Base-by-base conservation (phyloP, 1,284 basidiomycete genomes). In the Ceratorhiza oryzae-sativae region DNA sequence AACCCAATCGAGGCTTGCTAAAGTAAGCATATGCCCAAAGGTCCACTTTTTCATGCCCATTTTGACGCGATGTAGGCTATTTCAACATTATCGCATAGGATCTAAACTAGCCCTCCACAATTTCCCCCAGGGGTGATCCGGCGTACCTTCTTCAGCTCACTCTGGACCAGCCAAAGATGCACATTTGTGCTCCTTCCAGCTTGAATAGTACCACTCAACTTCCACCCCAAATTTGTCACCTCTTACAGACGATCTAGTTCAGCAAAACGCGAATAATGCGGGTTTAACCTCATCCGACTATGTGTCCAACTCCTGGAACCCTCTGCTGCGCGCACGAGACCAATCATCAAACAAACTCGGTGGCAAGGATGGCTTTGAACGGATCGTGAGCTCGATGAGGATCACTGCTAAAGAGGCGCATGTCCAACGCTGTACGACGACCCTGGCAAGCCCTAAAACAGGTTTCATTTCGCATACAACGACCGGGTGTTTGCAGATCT, bases 331-430 rank as follows among this genome's bases (percentile, higher is more conserved):
- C 20, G 90, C n/a, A 3, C 82, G 89, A 62, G 80, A 84, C 49
- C 81, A 77, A 6, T 91, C 90, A 72, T 39, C 76, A 9, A 9
- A 8, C 3, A 76, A 78, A n/a, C 80, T 91, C 25, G 55, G 55
- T 34, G 34, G 55, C 12, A 36, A 84, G 0, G 82, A 84, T 73
- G 89, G 86, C 2, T 92, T 91, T 75, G 89, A 92, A 77, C 79
- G 89, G 90, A 82, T 87, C 4, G 78, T 85, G 59, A 82, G 81
- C 53, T 78, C 84, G 5, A 81, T 90, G 81, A 87, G 83, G 53
- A 88, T 91, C 75, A 87, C 87, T 77, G 87, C 89, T 1, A 80
- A 82, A 0, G 88, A 91, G 76, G 89, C 89, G 6, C 90, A 91
- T 75, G 82, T 83, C 4, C 90, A 88, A 0, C 87, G 90, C 74